Conservation (phyloP, 2,329 filamentous ascomycete species). For the Neonectria faginata region DNA sequence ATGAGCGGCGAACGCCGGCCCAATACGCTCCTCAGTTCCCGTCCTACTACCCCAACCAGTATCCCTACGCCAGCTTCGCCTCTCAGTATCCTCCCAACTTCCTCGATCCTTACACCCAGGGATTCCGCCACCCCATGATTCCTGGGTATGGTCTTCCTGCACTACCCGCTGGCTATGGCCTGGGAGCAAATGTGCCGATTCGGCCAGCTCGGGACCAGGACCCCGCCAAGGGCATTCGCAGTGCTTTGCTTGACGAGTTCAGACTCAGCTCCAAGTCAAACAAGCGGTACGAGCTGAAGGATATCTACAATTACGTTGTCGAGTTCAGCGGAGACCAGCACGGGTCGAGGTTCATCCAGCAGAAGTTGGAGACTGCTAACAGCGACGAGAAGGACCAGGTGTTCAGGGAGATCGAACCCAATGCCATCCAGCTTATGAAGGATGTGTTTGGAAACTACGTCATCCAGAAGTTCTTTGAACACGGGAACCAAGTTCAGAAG, state of each 20-base stretch:
- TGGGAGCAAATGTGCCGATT: conserved; percentile 44
- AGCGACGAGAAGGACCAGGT: conserved; percentile 95
- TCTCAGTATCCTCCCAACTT: conserved; percentile 52
- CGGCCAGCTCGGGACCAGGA: conserved; percentile 67
- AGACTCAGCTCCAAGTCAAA: conserved; percentile 78
- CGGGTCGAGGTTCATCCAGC: conserved; percentile 94
- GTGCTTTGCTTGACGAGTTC: conserved; percentile 83
- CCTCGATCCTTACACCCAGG: conserved; percentile 52
- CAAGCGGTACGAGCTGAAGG: conserved; percentile 83
- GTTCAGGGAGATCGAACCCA: conserved; percentile 86
- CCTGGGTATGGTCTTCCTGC: conserved; percentile 51
- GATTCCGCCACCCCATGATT: conserved; percentile 52
- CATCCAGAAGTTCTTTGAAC: conserved; percentile 97
- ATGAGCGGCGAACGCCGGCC: conserved; percentile 52
- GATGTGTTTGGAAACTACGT: conserved; percentile 99
- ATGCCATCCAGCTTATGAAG: conserved; percentile 89
- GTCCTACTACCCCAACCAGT: conserved; percentile 49
- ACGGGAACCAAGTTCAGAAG: conserved; percentile 94
- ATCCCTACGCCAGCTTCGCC: conserved; percentile 46
- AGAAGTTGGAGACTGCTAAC: conserved; percentile 90
- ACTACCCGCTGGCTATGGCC: conserved; percentile 47
- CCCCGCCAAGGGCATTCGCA: conserved; percentile 71
- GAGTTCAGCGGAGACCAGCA: conserved; percentile 97
- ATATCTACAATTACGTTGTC: conserved; percentile 88
- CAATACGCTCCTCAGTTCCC: conserved; percentile 48